Base-by-base conservation (phyloP, 306 rosid genomes). In the Cucurbita argyrosperma region DNA sequence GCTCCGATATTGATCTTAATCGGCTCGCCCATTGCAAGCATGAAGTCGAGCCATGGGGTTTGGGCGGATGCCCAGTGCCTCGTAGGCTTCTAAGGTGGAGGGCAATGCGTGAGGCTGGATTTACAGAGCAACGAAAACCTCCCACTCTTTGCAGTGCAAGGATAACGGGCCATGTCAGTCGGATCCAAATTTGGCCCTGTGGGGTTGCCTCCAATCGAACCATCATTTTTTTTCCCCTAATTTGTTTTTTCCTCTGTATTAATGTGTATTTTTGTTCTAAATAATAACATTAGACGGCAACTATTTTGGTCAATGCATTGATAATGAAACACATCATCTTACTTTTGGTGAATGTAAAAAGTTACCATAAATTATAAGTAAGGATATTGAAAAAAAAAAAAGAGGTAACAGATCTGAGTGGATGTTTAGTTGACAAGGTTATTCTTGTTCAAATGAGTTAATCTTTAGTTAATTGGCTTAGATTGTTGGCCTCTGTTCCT, bases 121-220 rank as follows among this genome's bases (percentile, higher is more conserved):
- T 52, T n/a, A 79, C 83, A 82, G 80, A 76, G 79, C 80, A 79
- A 72, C 76, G 76, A 49, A 0, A 4, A 72, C 85, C 60, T 82
- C 69, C 79, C 68, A 5, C 74, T 77, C 78, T 4, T 0, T 35
- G 67, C 76, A 10, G 79, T 66, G 77, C 79, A 72, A 74, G 82
- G 82, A 80, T 18, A 12, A 65, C 75, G 51, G 60, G 47, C 55
- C 30, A 26, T 18, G 79, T 42, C 56, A 0, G 4, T 57, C 14
- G 1, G 45, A 1, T 61, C 43, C 67, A 14, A 35, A 14, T 3
- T 35, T 35, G 46, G 19, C 6, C 66, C 43, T 5, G 65, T 26
- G n/a, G 16, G 39, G 42, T 30, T 18, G 19, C 18, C 19, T 8
- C 13, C 1, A 30, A 7, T 7, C 15, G 66, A 30, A 35, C 66